Evolutionary conservation across 129 eudicot species (phyloP), one percentile per base, ranked within the genome.

Genomic region (Flaveria brownii): DNA sequence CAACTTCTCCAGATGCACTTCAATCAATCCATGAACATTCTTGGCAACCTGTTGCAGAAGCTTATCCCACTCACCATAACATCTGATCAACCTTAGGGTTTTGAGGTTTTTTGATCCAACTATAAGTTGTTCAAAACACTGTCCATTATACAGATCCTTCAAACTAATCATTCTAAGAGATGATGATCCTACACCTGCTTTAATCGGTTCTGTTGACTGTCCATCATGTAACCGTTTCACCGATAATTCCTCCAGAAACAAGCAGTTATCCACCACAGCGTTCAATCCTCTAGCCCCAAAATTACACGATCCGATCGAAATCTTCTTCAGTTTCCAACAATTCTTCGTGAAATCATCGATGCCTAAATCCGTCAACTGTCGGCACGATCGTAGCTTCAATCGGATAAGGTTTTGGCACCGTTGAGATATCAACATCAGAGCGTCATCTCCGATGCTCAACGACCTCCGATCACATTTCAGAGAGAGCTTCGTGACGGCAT

Each of bases 61-160:
- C 17, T 52, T 82, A 78, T 90, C 96, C 96, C 96, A 90, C 75
- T 90, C 92, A 1, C 92, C 97, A 0, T 86, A 82, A 68, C 90
- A 87, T 50, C 90, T 80, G 51, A 73, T 69, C 49, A 90, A 54
- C 83, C 83, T 87, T 64, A 87, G 75, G 15, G 85, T 78, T 76
- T 70, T 78, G 72, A 87, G 82, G 63, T 85, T 89, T 45, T 82
- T 86, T 0, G 91, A 82, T 36, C 89, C 89, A 8, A 74, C 70
- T 28, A 88, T 88, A 6, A 90, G 49, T 5, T 87, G 91, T 17
- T 83, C 92, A 33, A 90, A 87, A 55, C 87, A 82, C 64, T 80
- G 93, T 33, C 92, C 96, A 15, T 86, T 85, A 50, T 80, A 80
- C 15, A 90, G 82, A 73, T 90, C 96, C 81, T 86, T 87, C 57